Evolutionary conservation across 148 eudicot species (phyloP), one percentile per base, ranked within the genome.

Genomic region (Amaranthus cruentus): DNA sequence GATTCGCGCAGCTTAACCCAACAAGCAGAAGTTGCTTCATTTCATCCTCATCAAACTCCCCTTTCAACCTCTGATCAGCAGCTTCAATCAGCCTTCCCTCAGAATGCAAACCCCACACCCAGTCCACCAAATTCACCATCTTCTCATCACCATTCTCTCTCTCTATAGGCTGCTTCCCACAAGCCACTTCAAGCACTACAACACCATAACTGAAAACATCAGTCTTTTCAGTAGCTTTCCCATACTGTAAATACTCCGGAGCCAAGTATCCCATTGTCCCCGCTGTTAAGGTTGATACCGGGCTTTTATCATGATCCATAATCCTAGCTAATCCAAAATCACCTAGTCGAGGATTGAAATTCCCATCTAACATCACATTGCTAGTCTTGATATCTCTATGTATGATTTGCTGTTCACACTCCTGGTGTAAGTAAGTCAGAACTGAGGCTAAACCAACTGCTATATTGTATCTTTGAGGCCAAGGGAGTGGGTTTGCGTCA

Each of bases 251-350:
- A 75, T 92, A 92, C 80, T 92, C 98, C 1, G 98, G 98, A 18
- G 98, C 98, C 14, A 92, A 67, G 62, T 92, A 92, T 0, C 98
- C 98, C 96, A 88, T 86, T 2, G 98, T 92, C 2, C 98, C 98
- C 6, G 93, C 98, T 0, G 96, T 88, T 14, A 88, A 73, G 2
- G 98, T 92, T 5, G 98, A 86, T 15, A 84, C 89, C 0, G 96
- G 96, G 73, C 91, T 88, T 78, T 81, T 88, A 51, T 81, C 90
- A 70, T 92, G 98, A 48, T 92, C 96, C 88, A 83, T 88, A 6
- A 88, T 78, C 80, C 96, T 80, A 6, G 98, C 98, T 58, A 92
- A 64, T n/a, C 98, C 98, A 21, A 92, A 92, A 87, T 92, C 96
- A 2, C 96, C 98, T 0, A 92, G 86, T 78, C 88, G 80, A 0